phyloP scores from a whole-genome alignment of 2,329 filamentous ascomycete species.

The Colletotrichum sp. region DNA sequence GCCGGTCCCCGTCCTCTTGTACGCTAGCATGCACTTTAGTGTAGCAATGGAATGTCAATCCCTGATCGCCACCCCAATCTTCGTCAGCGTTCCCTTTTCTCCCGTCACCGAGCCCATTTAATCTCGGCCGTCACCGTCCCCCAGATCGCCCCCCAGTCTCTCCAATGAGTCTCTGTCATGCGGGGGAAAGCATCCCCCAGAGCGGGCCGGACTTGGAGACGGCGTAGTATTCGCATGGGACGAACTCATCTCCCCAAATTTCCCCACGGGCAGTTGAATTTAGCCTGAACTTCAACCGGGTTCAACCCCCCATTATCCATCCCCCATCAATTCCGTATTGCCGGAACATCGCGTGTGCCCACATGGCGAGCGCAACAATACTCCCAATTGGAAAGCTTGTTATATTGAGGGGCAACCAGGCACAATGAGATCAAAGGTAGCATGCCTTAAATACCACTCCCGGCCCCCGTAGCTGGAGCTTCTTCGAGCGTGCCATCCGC shows the following conservation, averaged over 20 bases:
- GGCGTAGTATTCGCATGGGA: conserved; percentile 15
- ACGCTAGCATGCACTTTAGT: background rate
- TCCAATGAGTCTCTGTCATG: background rate
- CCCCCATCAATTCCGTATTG: background rate
- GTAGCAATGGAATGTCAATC: conserved; percentile 7
- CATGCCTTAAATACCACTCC: background rate
- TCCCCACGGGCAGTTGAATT: background rate
- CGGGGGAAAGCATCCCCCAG: background rate
- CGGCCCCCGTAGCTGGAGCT: background rate
- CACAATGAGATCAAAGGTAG: background rate
- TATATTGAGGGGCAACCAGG: conserved; percentile 5
- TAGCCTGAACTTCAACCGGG: conserved; percentile 17
- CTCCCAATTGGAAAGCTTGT: background rate
- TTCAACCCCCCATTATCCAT: background rate
- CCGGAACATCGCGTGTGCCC: background rate
- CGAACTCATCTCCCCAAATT: conserved; percentile 8
- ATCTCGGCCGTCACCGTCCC: background rate
- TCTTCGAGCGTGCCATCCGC: background rate
- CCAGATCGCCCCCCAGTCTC: background rate
- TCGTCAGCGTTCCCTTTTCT: background rate
- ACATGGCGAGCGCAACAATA: background rate
- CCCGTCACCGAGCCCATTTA: background rate
- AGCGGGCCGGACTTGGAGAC: conserved; percentile 1
- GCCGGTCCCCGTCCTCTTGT: background rate
- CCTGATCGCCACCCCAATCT: background rate